Evolutionary conservation across 768 basidiomycete species (phyloP).

Genomic region (Rhodotorula graminis): DNA sequence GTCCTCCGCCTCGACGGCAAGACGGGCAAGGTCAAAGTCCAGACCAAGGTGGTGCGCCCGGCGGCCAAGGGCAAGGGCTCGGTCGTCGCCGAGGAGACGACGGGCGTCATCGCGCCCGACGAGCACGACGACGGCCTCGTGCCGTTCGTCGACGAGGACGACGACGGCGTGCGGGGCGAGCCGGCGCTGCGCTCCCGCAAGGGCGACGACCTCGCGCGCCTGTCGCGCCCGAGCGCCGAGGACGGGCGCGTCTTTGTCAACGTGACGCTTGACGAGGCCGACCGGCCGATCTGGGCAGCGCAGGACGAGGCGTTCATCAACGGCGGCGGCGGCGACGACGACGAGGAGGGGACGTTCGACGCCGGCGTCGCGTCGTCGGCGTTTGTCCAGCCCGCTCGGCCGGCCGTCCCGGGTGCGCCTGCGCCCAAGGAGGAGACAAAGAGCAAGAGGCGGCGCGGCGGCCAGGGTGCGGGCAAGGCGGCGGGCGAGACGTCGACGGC

Average conservation of each 20-base stretch:
- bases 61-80: neutral
- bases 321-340: neutral
- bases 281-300: neutral
- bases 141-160: slow-evolving; percentile 8
- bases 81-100: neutral
- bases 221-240: neutral
- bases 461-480: neutral
- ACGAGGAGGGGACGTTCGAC: neutral
- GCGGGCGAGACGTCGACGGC: neutral
- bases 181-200: neutral
- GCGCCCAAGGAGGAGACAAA: slow-evolving; percentile 5
- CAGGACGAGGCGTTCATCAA: neutral
- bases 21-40: slow-evolving; percentile 32
- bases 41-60: slow-evolving; percentile 5
- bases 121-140: neutral
- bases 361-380: neutral
- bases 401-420: neutral
- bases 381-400: neutral
- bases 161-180: slow-evolving; percentile 5
- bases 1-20: slow-evolving; percentile 29
- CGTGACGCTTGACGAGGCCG: slow-evolving; percentile 1
- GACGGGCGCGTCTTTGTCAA: slow-evolving; percentile 6
- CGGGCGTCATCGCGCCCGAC: neutral
- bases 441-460: slow-evolving; percentile 7
- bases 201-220: neutral